Evolutionary conservation across 805 yeast genomes (phyloP).

Genomic region (Candida sithepensis): DNA sequence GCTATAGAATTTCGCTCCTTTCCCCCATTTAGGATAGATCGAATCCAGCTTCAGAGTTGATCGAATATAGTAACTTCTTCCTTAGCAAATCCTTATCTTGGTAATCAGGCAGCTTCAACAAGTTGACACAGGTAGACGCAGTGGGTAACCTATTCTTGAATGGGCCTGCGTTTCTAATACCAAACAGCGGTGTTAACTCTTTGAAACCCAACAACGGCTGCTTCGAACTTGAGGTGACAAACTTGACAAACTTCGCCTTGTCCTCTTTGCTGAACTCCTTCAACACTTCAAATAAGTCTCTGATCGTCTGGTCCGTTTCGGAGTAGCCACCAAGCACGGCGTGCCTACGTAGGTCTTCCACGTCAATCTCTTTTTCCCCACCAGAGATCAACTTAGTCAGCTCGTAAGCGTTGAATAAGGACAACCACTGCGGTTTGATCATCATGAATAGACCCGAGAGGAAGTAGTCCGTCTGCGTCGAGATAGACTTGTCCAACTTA

Average conservation of each 20-base stretch:
- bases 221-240: conserved; percentile 88
- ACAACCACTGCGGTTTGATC: conserved; percentile 71
- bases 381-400: conserved; percentile 83
- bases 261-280: conserved; percentile 64
- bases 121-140: conserved; percentile 88
- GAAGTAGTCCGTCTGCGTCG: conserved; percentile 58
- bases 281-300: conserved; percentile 71
- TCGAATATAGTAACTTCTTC: conserved; percentile 70
- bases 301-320: conserved; percentile 54
- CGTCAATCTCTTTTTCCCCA: conserved; percentile 63
- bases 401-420: conserved; percentile 81
- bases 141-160: conserved; percentile 70
- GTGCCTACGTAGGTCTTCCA: conserved; percentile 62
- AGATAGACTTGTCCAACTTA: conserved; percentile 62
- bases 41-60: conserved; percentile 81
- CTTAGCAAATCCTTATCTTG: conserved; percentile 51
- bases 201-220: conserved; percentile 89
- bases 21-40: conserved; percentile 73
- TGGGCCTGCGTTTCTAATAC: conserved; percentile 65
- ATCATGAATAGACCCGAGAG: conserved; percentile 68
- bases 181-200: conserved; percentile 71
- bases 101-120: conserved; percentile 84
- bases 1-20: too few species aligned
- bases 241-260: conserved; percentile 64
- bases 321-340: conserved; percentile 64